Conservation (phyloP, 345 rosid genomes). For the Sonneratia caseolaris region DNA sequence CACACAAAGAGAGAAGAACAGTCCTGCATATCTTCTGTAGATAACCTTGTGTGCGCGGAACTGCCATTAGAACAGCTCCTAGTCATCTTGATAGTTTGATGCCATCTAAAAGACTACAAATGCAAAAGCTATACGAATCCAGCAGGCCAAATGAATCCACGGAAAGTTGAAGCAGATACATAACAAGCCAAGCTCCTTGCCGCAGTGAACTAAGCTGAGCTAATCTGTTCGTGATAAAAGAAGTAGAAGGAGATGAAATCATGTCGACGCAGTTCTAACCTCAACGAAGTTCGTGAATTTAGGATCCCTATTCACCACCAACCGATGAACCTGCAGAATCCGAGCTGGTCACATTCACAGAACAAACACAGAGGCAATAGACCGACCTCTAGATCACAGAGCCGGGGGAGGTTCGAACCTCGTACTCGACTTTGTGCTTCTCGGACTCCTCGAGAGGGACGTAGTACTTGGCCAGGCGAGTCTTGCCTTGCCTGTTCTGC, state of each 20-base stretch:
- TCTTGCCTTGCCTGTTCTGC: conserved; percentile 98
- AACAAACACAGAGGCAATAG: not conserved
- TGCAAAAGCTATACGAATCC: not conserved
- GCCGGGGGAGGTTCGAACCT: conserved; percentile 28
- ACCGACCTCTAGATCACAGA: not conserved
- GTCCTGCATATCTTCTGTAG: conserved; percentile 91
- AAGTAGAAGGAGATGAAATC: not conserved
- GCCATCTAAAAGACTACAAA: not conserved
- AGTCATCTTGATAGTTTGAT: not conserved
- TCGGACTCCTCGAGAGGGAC: conserved; percentile 96
- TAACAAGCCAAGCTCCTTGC: not conserved
- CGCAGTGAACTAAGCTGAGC: not conserved
- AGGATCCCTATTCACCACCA: conserved; percentile 91
- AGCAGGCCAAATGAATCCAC: not conserved
- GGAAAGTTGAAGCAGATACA: not conserved
- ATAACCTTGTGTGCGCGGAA: conserved; percentile 92
- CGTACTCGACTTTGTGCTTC: conserved; percentile 98
- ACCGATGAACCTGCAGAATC: conserved; percentile 69
- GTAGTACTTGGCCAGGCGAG: conserved; percentile 96
- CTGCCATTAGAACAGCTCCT: conserved; percentile 27
- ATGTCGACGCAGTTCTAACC: conserved; percentile 30
- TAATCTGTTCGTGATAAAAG: too few relatives aligned
- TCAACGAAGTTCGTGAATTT: conserved; percentile 94
- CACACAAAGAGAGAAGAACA: conserved; percentile 90
- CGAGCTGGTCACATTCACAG: conserved; percentile 1